Base-by-base conservation (phyloP, 2,329 filamentous ascomycete species). In the Pochonia chlamydosporia region DNA sequence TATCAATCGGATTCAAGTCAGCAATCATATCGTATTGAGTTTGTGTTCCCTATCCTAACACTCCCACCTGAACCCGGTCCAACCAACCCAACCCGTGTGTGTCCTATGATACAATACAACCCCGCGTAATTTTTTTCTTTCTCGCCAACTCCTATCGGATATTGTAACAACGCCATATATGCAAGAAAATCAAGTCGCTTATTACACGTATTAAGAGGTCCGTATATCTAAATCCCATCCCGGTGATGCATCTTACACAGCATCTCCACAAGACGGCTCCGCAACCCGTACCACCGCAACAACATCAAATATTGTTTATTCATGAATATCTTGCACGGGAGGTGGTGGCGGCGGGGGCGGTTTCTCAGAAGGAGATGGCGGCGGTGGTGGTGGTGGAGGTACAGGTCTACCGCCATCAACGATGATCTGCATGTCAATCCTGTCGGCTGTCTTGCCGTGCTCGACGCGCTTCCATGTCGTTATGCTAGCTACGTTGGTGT, bases 391-490 rank as follows among this genome's bases (percentile, higher is more conserved):
- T 44, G 63, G 57, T 5, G 68, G 67, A 28, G 59, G 51, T 3
- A 67, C 58, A 0, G 71, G 63, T 49, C 67, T 74, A 11, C 82
- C 84, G 1, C 72, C 78, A 40, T 86, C 80, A 37, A 87, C 81
- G 47, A 87, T 78, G 42, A 85, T 76, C 62, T 85, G 79, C 58
- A 83, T 73, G 56, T 87, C 82, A 42, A 85, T 65, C 30, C 72
- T 74, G 36, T 73, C 67, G 16, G 63, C 63, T 11, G 67, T 71
- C 33, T 82, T 73, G 36, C 79, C 81, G 54, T 78, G 73, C 62
- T 97, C 92, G 14, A 95, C 72, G 43, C 93, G 79, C 71, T 96
- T 97, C 79, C 92, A 99, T 1, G 92, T 99, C 42, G 79, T 82
- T 56, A 99, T 91, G 40, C 89, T 81, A 7, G 87, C 92, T 50